Evolutionary conservation across 2,329 filamentous ascomycete genomes (phyloP).

Genomic region (Cytospora leucostoma): DNA sequence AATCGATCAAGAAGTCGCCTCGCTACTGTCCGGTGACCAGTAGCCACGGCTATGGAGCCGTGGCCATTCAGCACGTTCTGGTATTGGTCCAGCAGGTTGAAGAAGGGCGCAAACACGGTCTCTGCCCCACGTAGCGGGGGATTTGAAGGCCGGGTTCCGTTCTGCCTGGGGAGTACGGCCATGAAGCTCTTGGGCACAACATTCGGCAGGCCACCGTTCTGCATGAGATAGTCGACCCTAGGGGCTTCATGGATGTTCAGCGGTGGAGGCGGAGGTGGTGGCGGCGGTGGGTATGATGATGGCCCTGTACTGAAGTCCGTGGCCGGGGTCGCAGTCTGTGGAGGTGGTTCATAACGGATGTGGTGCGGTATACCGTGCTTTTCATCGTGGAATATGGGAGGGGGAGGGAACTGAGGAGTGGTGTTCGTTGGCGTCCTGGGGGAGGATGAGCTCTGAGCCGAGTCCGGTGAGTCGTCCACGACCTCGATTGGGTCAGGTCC

Average conservation of each 20-base stretch:
- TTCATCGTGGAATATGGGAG: slow-evolving; percentile 44
- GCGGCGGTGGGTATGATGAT: slow-evolving; percentile 49
- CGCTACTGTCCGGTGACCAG: slow-evolving; percentile 92
- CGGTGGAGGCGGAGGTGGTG: slow-evolving; percentile 75
- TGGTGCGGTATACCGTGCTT: slow-evolving; percentile 41
- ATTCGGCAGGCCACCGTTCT: slow-evolving; percentile 78
- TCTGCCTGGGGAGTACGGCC: slow-evolving; percentile 59
- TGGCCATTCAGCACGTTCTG: slow-evolving; percentile 76
- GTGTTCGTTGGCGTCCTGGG: slow-evolving; percentile 61
- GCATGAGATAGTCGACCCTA: slow-evolving; percentile 87
- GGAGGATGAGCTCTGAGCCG: slow-evolving; percentile 52
- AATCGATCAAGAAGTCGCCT: slow-evolving; percentile 84
- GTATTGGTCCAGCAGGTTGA: slow-evolving; percentile 83
- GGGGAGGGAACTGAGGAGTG: slow-evolving; percentile 50
- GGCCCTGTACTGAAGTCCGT: slow-evolving; percentile 45
- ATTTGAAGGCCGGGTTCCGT: slow-evolving; percentile 60
- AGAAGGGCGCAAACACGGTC: slow-evolving; percentile 79
- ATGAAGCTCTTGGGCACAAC: slow-evolving; percentile 74
- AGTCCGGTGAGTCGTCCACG: slow-evolving; percentile 53
- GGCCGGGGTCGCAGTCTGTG: slow-evolving; percentile 42
- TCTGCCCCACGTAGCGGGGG: slow-evolving; percentile 68
- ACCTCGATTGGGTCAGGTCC: slow-evolving; percentile 43
- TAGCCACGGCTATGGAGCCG: slow-evolving; percentile 91
- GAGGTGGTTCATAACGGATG: slow-evolving; percentile 41
- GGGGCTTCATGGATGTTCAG: slow-evolving; percentile 71